phyloP scores from a whole-genome alignment of 768 basidiomycete genomes.

The Mycena floridula region DNA sequence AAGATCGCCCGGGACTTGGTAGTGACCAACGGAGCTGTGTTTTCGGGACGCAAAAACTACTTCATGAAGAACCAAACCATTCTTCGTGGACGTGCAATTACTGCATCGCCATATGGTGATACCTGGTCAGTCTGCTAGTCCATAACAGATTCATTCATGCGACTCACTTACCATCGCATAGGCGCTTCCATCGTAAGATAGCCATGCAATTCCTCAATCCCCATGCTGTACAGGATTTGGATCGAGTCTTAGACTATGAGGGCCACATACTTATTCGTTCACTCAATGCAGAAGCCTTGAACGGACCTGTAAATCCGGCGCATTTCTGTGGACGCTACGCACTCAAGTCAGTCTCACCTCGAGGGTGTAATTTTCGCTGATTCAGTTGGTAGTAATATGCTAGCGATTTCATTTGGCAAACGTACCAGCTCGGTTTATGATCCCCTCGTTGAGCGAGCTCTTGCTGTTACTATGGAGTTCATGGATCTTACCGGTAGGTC shows the following conservation, averaged over 20 bases:
- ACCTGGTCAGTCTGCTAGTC: conserved; percentile 12
- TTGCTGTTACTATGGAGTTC: conserved; percentile 18
- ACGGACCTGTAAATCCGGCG: conserved; percentile 18
- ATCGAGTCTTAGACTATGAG: conserved; percentile 13
- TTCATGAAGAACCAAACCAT: conserved; percentile 22
- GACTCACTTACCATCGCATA: no score
- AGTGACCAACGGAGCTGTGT: conserved; percentile 17
- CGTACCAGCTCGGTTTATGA: conserved; percentile 13
- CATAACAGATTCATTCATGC: neutral
- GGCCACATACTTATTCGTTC: conserved; percentile 13
- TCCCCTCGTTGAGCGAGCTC: conserved; percentile 15
- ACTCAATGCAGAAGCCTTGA: conserved; percentile 7
- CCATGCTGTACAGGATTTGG: conserved; percentile 11
- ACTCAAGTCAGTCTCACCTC: conserved; percentile 12
- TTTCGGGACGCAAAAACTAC: conserved; percentile 17
- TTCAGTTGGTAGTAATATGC: conserved; percentile 17
- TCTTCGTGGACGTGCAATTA: conserved; percentile 17
- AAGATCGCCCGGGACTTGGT: conserved; percentile 17
- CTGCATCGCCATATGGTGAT: conserved; percentile 17
- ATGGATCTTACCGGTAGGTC: conserved; percentile 15
- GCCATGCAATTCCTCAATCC: conserved; percentile 15
- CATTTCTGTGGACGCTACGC: conserved; percentile 14
- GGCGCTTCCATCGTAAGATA: conserved; percentile 19
- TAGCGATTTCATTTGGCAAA: conserved; percentile 16
- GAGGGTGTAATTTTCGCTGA: neutral